phyloP scores from a whole-genome alignment of 306 rosid species.

The Ceratonia siliqua region DNA sequence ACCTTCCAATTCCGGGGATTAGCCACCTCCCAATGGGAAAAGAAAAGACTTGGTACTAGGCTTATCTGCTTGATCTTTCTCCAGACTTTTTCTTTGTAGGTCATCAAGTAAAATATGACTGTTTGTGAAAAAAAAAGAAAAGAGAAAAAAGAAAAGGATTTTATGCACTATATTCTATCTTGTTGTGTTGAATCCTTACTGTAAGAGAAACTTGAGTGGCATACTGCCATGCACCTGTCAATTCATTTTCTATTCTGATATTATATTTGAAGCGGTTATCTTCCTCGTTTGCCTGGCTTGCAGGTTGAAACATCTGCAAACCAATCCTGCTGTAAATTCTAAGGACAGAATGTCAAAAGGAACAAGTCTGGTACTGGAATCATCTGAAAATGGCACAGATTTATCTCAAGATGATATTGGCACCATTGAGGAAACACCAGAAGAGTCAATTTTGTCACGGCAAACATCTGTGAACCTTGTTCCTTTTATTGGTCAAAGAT shows the following conservation, averaged over 20 bases:
- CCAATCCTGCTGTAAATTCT: background rate
- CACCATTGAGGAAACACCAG: slow-evolving; percentile 61
- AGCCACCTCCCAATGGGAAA: background rate
- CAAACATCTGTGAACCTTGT: slow-evolving; percentile 82
- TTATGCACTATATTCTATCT: background rate
- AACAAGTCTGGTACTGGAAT: slow-evolving; percentile 61
- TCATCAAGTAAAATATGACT: background rate
- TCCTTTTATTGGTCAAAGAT: slow-evolving; percentile 81
- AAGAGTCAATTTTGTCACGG: slow-evolving; percentile 71
- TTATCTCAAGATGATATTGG: slow-evolving; percentile 77
- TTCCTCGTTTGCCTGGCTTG: slow-evolving; percentile 1
- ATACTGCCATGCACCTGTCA: background rate
- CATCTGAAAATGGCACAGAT: slow-evolving; percentile 78
- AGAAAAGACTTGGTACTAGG: background rate
- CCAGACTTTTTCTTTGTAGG: background rate
- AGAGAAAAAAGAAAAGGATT: background rate
- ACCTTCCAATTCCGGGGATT: background rate
- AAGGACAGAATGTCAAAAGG: slow-evolving; percentile 61
- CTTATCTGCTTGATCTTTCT: slow-evolving; percentile 4
- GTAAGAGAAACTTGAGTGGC: slow-evolving; percentile 11
- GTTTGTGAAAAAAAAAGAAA: background rate
- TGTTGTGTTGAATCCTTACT: slow-evolving; percentile 3
- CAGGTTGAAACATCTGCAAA: slow-evolving; percentile 38
- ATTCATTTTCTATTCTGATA: slow-evolving; percentile 14
- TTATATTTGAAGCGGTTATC: slow-evolving; percentile 6